Base-by-base conservation (phyloP, 768 basidiomycete species). In the Suillus luteus region DNA sequence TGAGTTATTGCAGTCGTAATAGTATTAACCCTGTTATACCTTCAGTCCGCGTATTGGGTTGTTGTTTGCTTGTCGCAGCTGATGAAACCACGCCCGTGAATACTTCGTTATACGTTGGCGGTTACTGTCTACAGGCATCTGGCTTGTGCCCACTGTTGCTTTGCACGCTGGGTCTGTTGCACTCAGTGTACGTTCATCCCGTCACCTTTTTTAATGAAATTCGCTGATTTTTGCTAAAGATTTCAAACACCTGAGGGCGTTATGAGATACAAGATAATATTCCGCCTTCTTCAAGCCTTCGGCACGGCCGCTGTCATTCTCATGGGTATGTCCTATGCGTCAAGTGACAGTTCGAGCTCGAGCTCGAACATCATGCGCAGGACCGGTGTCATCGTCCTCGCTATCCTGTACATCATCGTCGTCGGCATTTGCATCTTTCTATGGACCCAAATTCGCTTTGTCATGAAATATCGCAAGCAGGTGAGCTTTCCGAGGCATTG, bases 21-120 rank as follows among this genome's bases (percentile, higher is more conserved):
- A 51, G 37, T 9, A n/a, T 60, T 60, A 55, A 57, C 64, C 64
- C 49, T 64, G 40, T 37, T 62, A 54, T 35, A 60, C 40, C 8
- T 24, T 14, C 58, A 90, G 90, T 81, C 49, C 83, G 89, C 43
- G 77, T 89, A 48, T 75, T 86, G 11, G 84, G 83, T 15, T 86
- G 83, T 40, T 82, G 83, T n/a, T 72, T 90, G 35, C 75, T 85
- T 17, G 77, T 91, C 55, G 85, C 86, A 24, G 85, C 79, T 33
- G 83, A 89, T 71, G 63, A 79, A 44, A 66, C 78, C 37, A 68
- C 63, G 6, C 76, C 81, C 1, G 68, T 72, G 37, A 81, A 82
- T 49, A 68, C 67, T 41, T 81, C 81, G 55, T 67, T 89, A 41
- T 83, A 82, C 65, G 79, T 81, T 55, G 82, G 86, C 52, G 83